Evolutionary conservation across 257 asterid genomes (phyloP), one percentile per base, ranked within the genome.

Genomic region (Scutellaria galericulata): DNA sequence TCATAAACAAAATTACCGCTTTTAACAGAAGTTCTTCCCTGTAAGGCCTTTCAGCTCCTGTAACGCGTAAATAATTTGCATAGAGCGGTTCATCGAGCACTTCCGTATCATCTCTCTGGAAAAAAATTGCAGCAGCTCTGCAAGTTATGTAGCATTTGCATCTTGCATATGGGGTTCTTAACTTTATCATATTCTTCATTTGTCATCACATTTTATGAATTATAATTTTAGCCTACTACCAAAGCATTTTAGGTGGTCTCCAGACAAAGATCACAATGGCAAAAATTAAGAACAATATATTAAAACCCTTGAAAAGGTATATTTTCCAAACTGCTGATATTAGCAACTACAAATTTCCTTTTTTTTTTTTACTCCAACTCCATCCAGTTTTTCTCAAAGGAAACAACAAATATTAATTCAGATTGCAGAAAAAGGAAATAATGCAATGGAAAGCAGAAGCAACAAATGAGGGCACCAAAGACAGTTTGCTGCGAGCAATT

Each of bases 61-160:
- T 83, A 45, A 82, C 82, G 6, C 82, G 92, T 66, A 90, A 57
- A 76, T 73, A 83, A 78, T 85, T 71, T 70, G 91, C 88, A 82
- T 88, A 90, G 15, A 90, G 86, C 40, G 96, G 96, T 75, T 90
- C 96, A 72, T 90, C 96, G 35, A 88, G 88, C 69, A 90, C 92
- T 73, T 90, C 91, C 3, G 55, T 79, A 65, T 90, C 96, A 78
- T 90, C 88, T 71, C 95, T 86, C 96, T 90, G 85, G 20, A 42
- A 82, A 72, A 80, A 62, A 74, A 64, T 53, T 15, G 50, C 70
- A 51, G 71, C 71, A 53, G 57, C 52, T 14, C 14, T 4, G 27
- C 53, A 27, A 45, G 9, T 40, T 50, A 37, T 46, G 53, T 35
- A 61, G 15, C 57, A 54, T 45, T 46, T 73, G 46, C 48, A 45